Evolutionary conservation across 495 filamentous ascomycete genomes (phyloP).

Genomic region (Talaromyces borbonicus): DNA sequence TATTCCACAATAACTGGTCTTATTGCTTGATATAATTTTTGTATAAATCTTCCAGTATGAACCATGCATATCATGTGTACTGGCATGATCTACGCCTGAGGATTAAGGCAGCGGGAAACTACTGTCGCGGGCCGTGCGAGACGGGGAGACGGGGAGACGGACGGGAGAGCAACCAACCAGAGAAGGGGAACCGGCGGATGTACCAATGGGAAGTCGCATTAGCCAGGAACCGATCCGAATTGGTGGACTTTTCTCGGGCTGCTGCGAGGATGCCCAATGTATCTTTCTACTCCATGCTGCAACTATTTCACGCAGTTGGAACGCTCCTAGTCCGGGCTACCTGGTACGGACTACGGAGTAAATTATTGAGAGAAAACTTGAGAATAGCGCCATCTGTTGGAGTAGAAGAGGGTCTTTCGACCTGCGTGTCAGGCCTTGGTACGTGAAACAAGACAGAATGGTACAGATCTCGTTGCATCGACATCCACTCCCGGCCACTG

Average conservation of each 20-base stretch:
- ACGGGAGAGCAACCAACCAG: neutral
- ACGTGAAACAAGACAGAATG: too few relatives aligned
- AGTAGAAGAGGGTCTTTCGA: neutral
- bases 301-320: neutral
- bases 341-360: too few relatives aligned
- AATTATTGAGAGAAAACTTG: too few relatives aligned
- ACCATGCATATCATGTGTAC: too few relatives aligned
- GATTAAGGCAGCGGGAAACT: too few relatives aligned
- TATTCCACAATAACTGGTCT: too few relatives aligned
- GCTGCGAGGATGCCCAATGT: constrained; percentile 1
- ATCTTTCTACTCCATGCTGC: neutral
- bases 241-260: constrained; percentile 1
- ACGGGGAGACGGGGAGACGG: neutral
- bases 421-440: constrained; percentile 3
- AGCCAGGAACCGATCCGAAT: constrained; percentile 4
- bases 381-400: too few relatives aligned
- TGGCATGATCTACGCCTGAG: too few relatives aligned
- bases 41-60: too few relatives aligned
- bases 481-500: neutral
- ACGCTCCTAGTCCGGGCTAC: too few relatives aligned
- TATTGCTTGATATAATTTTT: too few relatives aligned
- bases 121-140: too few relatives aligned
- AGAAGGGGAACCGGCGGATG: neutral
- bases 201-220: constrained; percentile 5
- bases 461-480: neutral